Evolutionary conservation across 306 rosid genomes (phyloP), one percentile per base, ranked within the genome.

Genomic region (Trifolium fragiferum): DNA sequence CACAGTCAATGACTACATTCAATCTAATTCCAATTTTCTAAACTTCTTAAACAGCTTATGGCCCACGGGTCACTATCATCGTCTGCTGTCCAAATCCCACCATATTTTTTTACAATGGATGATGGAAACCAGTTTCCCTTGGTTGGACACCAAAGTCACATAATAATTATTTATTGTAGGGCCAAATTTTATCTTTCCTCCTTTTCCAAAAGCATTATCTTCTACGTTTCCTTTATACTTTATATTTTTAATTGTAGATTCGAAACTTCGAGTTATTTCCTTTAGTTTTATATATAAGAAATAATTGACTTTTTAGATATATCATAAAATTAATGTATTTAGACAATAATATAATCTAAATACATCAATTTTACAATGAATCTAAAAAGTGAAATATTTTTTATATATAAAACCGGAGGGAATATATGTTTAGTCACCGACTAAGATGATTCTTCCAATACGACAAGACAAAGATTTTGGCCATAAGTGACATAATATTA

Each of bases 81-180:
- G 11, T 0, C 25, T 15, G 4, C 20, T 3, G 18, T 15, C 25
- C 9, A 15, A 75, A 70, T 38, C 49, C 55, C 78, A 57, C 68
- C 7, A 16, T 38, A 10, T 59, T 73, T 59, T 73, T 66, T 68
- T 75, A 51, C 80, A 15, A 62, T 74, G 80, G 83, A 30, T 30
- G 33, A 67, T 35, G 54, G 64, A 27, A 37, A 51, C 27, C 35
- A 69, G 46, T 62, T 80, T 70, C 84, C 80, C 69, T 69, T 62
- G 77, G 72, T 75, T 81, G 69, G 57, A 41, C 73, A 69, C 46
- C 54, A 62, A 62, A 53, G 23, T 51, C 80, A 14, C 62, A 41
- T 1, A 16, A 27, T 10, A 16, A n/a, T n/a, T n/a, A n/a, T n/a
- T n/a, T n/a, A n/a, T n/a, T n/a, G n/a, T n/a, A n/a, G 25, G 76